Base-by-base conservation (phyloP, 2,329 filamentous ascomycete species). In the Sarocladium kiliense region DNA sequence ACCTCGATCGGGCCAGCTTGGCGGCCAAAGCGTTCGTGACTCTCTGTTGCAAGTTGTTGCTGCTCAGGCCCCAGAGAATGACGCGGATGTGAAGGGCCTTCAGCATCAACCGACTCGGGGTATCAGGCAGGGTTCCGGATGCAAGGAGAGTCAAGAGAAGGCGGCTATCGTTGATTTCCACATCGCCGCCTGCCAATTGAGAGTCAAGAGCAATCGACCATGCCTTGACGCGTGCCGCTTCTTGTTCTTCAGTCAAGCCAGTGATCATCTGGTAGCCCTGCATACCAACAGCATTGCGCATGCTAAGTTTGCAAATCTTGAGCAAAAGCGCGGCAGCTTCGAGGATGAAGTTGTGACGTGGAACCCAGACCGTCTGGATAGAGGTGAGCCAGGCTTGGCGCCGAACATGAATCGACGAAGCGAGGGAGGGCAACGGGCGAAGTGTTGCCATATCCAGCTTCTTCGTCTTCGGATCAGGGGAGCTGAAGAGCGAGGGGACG, bases 181-280 rank as follows among this genome's bases (percentile, higher is more conserved):
- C 82, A 69, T 97, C 93, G 14, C 93, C 92, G 41, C 93, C 93
- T 10, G 90, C 90, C 19, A 97, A 79, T 68, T 97, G 93, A 25
- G 93, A 91, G 69, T 97, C 93, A 55, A 97, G 81, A 14, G 92
- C 92, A 64, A 96, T 96, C 32, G 87, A 82, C 93, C 93, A 97
- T 0, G 91, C 90, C 72, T 96, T 94, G 64, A 96, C 81, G 26
- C 93, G 84, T 6, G 90, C 92, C 53, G 81, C 83, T 68, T 97
- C 93, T 68, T 96, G 87, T 56, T 96, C 91, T 61, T 88, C 85
- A 1, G 87, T 93, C 49, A 88, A 82, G 0, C 91, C 90, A 2
- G 89, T 93, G 37, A 96, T 73, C 66, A 85, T 79, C 56, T 91
- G 87, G 67, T 94, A 97, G 10, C 87, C 78, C 26, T 87, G 81